Conservation (phyloP, 352 stramenopile species). For the Chrysophaeum taylorii region DNA sequence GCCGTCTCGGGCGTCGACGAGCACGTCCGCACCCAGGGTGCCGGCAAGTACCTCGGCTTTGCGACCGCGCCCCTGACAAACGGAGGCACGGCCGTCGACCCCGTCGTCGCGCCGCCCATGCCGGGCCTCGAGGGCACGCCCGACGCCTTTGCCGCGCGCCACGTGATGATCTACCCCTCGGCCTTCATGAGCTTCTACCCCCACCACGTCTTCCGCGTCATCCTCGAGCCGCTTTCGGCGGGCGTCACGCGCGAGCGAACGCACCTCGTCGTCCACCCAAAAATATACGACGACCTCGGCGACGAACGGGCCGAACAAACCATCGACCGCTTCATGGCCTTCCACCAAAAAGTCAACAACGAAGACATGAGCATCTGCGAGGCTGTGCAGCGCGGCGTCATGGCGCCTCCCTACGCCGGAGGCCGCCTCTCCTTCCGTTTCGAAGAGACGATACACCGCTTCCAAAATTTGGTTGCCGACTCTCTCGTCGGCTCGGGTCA, state of each 20-base stretch:
- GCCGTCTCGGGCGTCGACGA: slow-evolving; percentile 28
- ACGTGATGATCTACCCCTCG: slow-evolving; percentile 26
- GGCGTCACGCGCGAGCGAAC: slow-evolving; percentile 22
- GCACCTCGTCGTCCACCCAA: slow-evolving; percentile 28
- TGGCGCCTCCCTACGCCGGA: slow-evolving; percentile 20
- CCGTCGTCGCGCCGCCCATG: slow-evolving; percentile 21
- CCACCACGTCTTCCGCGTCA: slow-evolving; percentile 23
- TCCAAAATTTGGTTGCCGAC: slow-evolving; percentile 34
- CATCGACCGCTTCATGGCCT: slow-evolving; percentile 30
- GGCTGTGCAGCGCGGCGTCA: slow-evolving; percentile 26
- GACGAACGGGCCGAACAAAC: slow-evolving; percentile 14
- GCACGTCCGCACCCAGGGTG: slow-evolving; percentile 29
- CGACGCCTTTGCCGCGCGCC: slow-evolving; percentile 23
- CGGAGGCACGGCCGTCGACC: slow-evolving; percentile 26
- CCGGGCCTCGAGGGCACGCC: slow-evolving; percentile 23
- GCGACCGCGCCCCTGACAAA: slow-evolving; percentile 27
- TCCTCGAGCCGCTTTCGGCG: slow-evolving; percentile 19
- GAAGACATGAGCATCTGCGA: slow-evolving; percentile 31
- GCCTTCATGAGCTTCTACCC: slow-evolving; percentile 31
- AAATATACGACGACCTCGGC: slow-evolving; percentile 21
- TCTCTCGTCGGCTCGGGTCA: slow-evolving; percentile 24
- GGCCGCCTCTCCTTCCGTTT: slow-evolving; percentile 32
- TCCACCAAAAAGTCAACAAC: slow-evolving; percentile 29
- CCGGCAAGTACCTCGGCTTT: slow-evolving; percentile 26
- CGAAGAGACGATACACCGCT: slow-evolving; percentile 33